phyloP scores from a whole-genome alignment of 768 basidiomycete species.

The Trametes sanguinea region DNA sequence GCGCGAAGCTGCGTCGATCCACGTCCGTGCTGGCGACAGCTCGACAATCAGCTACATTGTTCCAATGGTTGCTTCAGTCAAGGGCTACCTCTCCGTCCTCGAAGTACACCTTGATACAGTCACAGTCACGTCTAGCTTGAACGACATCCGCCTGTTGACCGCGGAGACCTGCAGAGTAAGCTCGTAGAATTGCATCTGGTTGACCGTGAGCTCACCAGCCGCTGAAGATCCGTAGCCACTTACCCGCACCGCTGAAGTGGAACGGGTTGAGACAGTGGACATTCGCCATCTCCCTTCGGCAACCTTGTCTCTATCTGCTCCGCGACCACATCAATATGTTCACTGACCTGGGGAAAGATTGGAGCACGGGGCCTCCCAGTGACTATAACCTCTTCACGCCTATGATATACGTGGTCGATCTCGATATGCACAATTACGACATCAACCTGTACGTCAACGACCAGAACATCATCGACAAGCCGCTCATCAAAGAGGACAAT shows the following conservation, averaged over 20 bases:
- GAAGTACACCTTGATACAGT: conserved; percentile 83
- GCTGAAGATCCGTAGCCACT: conserved; percentile 61
- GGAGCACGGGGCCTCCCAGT: conserved; percentile 79
- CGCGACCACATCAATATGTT: conserved; percentile 96
- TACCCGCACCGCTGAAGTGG: conserved; percentile 86
- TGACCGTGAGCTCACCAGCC: background rate
- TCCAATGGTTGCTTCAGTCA: conserved; percentile 72
- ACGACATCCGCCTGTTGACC: conserved; percentile 76
- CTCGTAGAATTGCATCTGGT: conserved; percentile 7
- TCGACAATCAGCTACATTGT: conserved; percentile 86
- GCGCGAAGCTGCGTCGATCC: conserved; percentile 72
- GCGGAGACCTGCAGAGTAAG: conserved; percentile 80
- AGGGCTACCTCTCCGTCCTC: conserved; percentile 78
- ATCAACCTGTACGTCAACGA: conserved; percentile 89
- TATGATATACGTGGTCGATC: conserved; percentile 68
- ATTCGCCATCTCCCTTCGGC: conserved; percentile 68
- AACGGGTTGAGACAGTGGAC: conserved; percentile 78
- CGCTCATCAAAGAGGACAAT: conserved; percentile 79
- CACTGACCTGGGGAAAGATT: conserved; percentile 90
- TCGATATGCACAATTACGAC: conserved; percentile 75
- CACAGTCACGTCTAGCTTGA: conserved; percentile 81
- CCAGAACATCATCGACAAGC: conserved; percentile 94
- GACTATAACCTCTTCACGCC: conserved; percentile 86
- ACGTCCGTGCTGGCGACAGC: conserved; percentile 71
- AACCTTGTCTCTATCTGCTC: conserved; percentile 75